Conservation (phyloP, 139 green algal genomes). For the Asterochloris sp. region DNA sequence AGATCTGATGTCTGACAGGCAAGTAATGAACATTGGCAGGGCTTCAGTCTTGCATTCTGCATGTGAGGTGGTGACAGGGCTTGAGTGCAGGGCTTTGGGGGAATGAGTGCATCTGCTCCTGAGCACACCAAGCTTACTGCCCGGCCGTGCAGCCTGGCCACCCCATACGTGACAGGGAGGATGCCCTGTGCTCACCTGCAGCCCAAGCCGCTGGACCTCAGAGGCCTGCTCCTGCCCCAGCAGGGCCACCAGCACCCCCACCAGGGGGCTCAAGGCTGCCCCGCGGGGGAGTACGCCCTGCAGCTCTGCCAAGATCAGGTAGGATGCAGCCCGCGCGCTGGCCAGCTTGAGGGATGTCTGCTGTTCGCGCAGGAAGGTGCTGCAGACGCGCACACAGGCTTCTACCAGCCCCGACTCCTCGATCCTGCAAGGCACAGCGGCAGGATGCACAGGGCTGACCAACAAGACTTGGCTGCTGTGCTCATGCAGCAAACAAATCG, state of each 20-base stretch:
- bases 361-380: slow-evolving; percentile 22
- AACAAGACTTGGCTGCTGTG: too few species aligned
- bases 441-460: too few species aligned
- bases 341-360: slow-evolving; percentile 49
- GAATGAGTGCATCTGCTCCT: too few species aligned
- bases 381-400: too few species aligned
- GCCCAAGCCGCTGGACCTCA: slow-evolving; percentile 60
- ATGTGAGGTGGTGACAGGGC: not conserved
- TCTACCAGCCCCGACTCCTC: too few species aligned
- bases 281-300: slow-evolving; percentile 15
- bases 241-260: slow-evolving; percentile 47
- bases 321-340: slow-evolving; percentile 32
- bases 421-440: too few species aligned
- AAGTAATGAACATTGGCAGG: not conserved
- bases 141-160: not conserved
- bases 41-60: not conserved
- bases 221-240: slow-evolving; percentile 67
- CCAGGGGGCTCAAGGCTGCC: slow-evolving; percentile 26
- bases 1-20: not conserved
- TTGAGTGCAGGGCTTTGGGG: not conserved
- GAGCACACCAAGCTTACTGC: too few species aligned
- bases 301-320: slow-evolving; percentile 21
- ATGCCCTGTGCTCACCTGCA: slow-evolving; percentile 34
- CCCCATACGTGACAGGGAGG: not conserved
- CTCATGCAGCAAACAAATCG: too few species aligned